Percentiles rank a stretch among this genome's conserved stretches.
These are phyloP conservation scores for Salvia sclarea DNA, from an alignment of 305 asterid genomes.

Conservation along the genomic window DNA sequence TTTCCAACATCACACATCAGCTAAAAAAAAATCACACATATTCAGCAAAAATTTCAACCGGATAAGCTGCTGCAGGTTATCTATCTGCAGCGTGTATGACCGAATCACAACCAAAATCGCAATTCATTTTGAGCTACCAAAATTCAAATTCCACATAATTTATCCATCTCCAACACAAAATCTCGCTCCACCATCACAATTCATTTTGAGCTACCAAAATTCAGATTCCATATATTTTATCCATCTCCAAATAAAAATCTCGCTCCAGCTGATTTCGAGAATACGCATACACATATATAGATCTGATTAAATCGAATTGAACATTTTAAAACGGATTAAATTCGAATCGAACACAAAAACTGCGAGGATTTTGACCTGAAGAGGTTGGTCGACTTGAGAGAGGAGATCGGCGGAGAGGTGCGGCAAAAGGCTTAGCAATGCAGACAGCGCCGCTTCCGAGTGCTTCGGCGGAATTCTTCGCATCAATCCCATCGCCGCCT, in stretches of 20 bases:
- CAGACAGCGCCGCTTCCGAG: constrained; percentile 80
- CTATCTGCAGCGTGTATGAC: too few relatives aligned
- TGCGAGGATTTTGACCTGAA: constrained; percentile 55
- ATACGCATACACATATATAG: background rate
- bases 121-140: too few relatives aligned
- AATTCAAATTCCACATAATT: too few relatives aligned
- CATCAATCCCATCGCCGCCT: constrained; percentile 98
- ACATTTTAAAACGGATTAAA: background rate
- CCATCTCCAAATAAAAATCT: background rate
- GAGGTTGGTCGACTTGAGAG: constrained; percentile 96
- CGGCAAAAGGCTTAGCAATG: constrained; percentile 87
- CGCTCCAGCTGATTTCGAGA: constrained; percentile 1
- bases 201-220: background rate
- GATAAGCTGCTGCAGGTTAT: too few relatives aligned
- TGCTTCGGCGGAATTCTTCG: constrained; percentile 93
- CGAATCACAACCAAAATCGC: too few relatives aligned
- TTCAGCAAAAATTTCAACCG: too few relatives aligned
- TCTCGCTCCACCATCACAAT: too few relatives aligned
- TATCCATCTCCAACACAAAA: too few relatives aligned
- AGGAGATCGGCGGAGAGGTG: constrained; percentile 93
- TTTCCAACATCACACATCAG: background rate
- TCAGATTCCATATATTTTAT: background rate
- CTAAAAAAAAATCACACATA: too few relatives aligned
- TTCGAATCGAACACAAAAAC: background rate
- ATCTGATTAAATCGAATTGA: background rate